phyloP scores from a whole-genome alignment of 164 flowering plant species.

The Liquidambar formosana region DNA sequence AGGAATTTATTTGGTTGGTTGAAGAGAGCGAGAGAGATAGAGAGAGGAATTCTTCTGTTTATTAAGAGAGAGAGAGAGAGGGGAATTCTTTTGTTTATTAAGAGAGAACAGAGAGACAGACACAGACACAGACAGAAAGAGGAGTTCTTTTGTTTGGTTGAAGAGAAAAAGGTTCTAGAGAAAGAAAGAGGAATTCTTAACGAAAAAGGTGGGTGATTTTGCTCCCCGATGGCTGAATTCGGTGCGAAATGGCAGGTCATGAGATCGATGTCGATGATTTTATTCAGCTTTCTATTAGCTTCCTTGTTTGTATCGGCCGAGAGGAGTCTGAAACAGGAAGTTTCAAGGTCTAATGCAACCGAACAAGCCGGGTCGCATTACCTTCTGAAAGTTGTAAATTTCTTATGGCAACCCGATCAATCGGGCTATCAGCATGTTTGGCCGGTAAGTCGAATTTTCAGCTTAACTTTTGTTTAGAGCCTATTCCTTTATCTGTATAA shows the following conservation, averaged over 20 bases:
- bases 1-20: too few relatives aligned
- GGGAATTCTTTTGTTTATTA: too few relatives aligned
- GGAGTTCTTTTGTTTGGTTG: not conserved
- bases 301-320: constrained; percentile 69
- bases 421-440: constrained; percentile 86
- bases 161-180: not conserved
- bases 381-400: constrained; percentile 38
- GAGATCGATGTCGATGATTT: constrained; percentile 35
- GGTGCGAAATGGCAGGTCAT: constrained; percentile 43
- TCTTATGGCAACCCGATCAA: constrained; percentile 65
- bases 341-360: constrained; percentile 17
- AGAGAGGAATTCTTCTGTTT: not conserved
- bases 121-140: too few relatives aligned
- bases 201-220: not conserved
- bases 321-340: constrained; percentile 41
- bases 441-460: constrained; percentile 63
- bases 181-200: not conserved
- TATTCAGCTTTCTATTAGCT: constrained; percentile 47
- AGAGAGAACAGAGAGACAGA: too few relatives aligned
- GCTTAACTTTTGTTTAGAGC: not conserved
- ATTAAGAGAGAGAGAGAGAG: too few relatives aligned
- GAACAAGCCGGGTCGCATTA: constrained; percentile 22
- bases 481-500: not conserved
- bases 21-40: not conserved
- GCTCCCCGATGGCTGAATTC: constrained; percentile 41